Base-by-base conservation (phyloP, 1,139 yeast species). In the Suhomyces maxii region DNA sequence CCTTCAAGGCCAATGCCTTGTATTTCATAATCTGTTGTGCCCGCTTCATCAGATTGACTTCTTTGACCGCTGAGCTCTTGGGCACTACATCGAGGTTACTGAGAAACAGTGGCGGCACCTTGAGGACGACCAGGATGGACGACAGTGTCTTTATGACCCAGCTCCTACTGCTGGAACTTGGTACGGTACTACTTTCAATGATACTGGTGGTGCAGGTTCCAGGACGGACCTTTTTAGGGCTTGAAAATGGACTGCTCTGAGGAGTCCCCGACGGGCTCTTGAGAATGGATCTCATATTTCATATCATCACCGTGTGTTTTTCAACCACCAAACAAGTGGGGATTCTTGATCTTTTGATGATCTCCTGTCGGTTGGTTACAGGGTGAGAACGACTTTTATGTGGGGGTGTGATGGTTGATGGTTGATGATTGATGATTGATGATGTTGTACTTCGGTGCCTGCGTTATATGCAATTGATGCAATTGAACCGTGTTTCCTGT, bases 1-100 rank as follows among this genome's bases (percentile, higher is more conserved):
- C 72, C 45, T 50, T 52, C 12, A 58, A 41, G 3, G 58, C 47
- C 32, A 51, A 34, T 12, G 53, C 53, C 37, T 39, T 46, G 45
- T 46, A 46, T 37, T 40, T 38, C 34, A 42, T 30, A 12, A 38
- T 38, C 23, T 38, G 40, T 26, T 12, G 35, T 18, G 30, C 40
- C 14, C 40, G 13, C 28, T 31, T 30, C 28, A 28, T 13, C 40
- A 9, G 28, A 12, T 38, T 31, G 8, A 8, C 28, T 28, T 28
- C 25, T n/a, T 38, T 38, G 5, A 18, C 34, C 9, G n/a, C 10
- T 7, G 40, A 7, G 18, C 34, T 18, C 25, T 38, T 38, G 12
- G 40, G 25, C 4, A 11, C 14, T n/a, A 30, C 26, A 2, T 23
- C 28, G 8, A 26, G 31, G 9, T 7, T 13, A 14, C n/a, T 7